These are phyloP conservation scores for Amesomyces nigricolor DNA, from an alignment of 2,329 filamentous ascomycete genomes.

Conservation along the genomic window DNA sequence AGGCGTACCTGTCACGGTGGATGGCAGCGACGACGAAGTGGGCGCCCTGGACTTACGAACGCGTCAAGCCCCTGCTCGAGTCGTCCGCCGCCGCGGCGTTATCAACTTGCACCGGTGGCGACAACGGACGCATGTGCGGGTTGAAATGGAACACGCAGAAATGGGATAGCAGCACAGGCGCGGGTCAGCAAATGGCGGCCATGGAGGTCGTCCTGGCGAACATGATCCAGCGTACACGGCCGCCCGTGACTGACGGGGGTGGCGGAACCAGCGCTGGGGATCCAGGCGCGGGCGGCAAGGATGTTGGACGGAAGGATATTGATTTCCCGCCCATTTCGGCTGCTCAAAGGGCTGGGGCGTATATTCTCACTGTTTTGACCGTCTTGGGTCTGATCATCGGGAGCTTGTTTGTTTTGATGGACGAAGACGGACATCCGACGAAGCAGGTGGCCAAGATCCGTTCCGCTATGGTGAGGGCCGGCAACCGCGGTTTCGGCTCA, in stretches of 20 bases:
- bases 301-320: constrained; percentile 37
- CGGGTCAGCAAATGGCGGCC: constrained; percentile 67
- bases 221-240: constrained; percentile 42
- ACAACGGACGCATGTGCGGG: constrained; percentile 54
- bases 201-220: constrained; percentile 60
- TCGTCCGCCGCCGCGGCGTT: constrained; percentile 54
- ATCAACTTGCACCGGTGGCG: constrained; percentile 52
- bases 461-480: neutral
- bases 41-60: constrained; percentile 52
- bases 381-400: constrained; percentile 50
- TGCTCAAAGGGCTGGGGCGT: constrained; percentile 57
- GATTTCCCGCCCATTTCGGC: constrained; percentile 40
- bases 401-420: constrained; percentile 43
- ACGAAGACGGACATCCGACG: constrained; percentile 38
- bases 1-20: constrained; percentile 58
- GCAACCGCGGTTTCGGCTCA: constrained; percentile 1
- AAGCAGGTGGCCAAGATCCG: constrained; percentile 31
- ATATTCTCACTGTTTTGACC: constrained; percentile 44
- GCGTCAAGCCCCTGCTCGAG: constrained; percentile 48
- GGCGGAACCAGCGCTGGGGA: constrained; percentile 53
- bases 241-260: constrained; percentile 43
- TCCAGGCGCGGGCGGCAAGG: constrained; percentile 34
- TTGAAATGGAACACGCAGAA: constrained; percentile 49
- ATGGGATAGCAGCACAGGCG: constrained; percentile 56
- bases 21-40: constrained; percentile 57